Base-by-base conservation (phyloP, 2,329 filamentous ascomycete species). In the Amylocarpus encephaloides region DNA sequence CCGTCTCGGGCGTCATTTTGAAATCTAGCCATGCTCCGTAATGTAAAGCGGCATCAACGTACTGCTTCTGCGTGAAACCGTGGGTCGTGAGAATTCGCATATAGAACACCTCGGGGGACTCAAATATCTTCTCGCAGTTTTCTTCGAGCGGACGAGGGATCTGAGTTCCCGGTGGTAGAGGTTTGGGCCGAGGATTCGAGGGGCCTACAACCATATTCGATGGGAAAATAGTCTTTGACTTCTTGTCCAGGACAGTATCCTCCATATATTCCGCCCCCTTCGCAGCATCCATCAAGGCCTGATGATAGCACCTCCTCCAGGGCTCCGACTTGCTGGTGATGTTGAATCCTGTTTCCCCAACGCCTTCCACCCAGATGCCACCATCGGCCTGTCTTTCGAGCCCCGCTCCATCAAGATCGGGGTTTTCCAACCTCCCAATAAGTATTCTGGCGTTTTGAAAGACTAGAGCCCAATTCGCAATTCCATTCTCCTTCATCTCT, bases 1-100 rank as follows among this genome's bases (percentile, higher is more conserved):
- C 84, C 0, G 79, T 82, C 3, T 81, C 79, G 1, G 75, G 69
- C 22, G 82, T 66, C 1, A 79, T 75, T 69, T 91, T 92, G 70
- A 81, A 92, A 58, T 90, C 86, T 35, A 95, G 75, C 79, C 87
- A 96, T 48, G 88, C 85, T 1, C 86, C 92, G 65, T 91, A 95
- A 1, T 84, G 85, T 38, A 95, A 71, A 3, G 88, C 85, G 3
- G 91, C 90, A 51, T 92, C 83, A 46, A 96, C 73, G 61, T 82
- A 83, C 67, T 97, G 89, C 50, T 81, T 77, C n/a, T 80, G 76
- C 1, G 79, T 84, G 61, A 97, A 88, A 1, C 92, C 92, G 48
- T 78, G 77, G 0, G 88, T 92, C 6, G 83, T 88, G 48, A 96
- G 70, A 43, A 96, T 82, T 62, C 86, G 86, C 68, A 86, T 78